A percentile compares a stretch with the other conserved stretches of the same genome.
These are phyloP conservation scores for Cephalotrichum gorgonifer DNA, from an alignment of 2,329 filamentous ascomycete species.

Conservation along the genomic window DNA sequence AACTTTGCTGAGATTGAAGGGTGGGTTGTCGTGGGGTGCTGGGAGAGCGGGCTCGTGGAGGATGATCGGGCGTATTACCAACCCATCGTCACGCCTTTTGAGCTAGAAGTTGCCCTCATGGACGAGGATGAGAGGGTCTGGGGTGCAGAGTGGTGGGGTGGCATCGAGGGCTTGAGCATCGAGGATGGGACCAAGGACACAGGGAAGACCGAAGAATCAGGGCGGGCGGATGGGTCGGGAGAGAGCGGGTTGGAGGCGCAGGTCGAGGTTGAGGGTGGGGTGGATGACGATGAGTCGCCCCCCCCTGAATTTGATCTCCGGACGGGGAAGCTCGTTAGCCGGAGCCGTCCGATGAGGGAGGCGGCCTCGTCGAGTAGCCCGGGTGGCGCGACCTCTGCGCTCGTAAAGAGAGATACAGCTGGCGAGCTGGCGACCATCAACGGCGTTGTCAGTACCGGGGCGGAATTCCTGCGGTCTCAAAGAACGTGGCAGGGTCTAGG, in stretches of 20 bases:
- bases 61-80: constrained; percentile 73
- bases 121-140: constrained; percentile 69
- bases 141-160: constrained; percentile 81
- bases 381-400: constrained; percentile 12
- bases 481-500: constrained; percentile 89
- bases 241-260: constrained; percentile 12
- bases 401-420: constrained; percentile 47
- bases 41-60: constrained; percentile 90
- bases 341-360: constrained; percentile 60
- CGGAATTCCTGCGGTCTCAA: constrained; percentile 72
- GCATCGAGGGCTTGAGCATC: constrained; percentile 62
- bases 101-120: constrained; percentile 69
- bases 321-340: constrained; percentile 72
- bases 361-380: constrained; percentile 11
- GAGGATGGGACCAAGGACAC: constrained; percentile 15
- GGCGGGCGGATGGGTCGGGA: constrained; percentile 12
- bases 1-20: constrained; percentile 94
- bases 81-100: constrained; percentile 90
- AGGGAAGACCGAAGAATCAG: constrained; percentile 5
- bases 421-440: constrained; percentile 74
- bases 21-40: constrained; percentile 96
- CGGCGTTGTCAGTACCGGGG: constrained; percentile 80
- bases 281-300: constrained; percentile 60
- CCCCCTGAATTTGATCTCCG: constrained; percentile 87
- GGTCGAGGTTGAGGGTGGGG: constrained; percentile 27